Conservation (phyloP, 2,329 filamentous ascomycete species). For the Ophiostoma sp. region DNA sequence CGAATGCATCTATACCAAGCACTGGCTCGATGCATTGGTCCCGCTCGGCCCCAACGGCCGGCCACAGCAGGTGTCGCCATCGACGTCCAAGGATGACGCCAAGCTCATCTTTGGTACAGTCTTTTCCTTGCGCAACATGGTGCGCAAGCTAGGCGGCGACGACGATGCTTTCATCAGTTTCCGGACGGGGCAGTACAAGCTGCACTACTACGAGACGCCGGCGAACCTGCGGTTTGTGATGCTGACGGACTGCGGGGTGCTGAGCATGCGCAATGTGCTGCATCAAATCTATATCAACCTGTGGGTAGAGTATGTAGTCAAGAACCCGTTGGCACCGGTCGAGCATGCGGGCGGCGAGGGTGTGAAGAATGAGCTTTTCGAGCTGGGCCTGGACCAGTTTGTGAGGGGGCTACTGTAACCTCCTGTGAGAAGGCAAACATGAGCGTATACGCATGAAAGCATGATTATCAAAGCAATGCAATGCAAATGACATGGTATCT, state of each 20-base stretch:
- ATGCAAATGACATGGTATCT: slow-evolving; percentile 17
- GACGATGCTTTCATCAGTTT: slow-evolving; percentile 95
- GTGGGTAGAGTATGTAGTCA: slow-evolving; percentile 91
- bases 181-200: slow-evolving; percentile 91
- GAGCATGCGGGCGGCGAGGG: slow-evolving; percentile 68
- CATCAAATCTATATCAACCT: slow-evolving; percentile 99
- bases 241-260: slow-evolving; percentile 84
- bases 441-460: not conserved
- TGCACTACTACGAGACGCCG: slow-evolving; percentile 98
- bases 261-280: slow-evolving; percentile 89
- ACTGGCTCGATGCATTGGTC: slow-evolving; percentile 63
- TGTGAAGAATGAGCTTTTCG: slow-evolving; percentile 71
- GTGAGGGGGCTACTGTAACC: slow-evolving; percentile 63
- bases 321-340: slow-evolving; percentile 67
- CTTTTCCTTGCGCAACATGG: slow-evolving; percentile 96
- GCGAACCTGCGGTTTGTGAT: slow-evolving; percentile 95
- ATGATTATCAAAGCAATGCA: not conserved
- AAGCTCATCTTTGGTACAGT: slow-evolving; percentile 97
- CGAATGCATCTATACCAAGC: slow-evolving; percentile 94
- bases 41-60: slow-evolving; percentile 23
- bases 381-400: slow-evolving; percentile 74
- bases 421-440: slow-evolving; percentile 46
- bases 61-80: slow-evolving; percentile 23
- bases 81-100: slow-evolving; percentile 67
- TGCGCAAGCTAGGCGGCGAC: slow-evolving; percentile 86